Evolutionary conservation across 2,329 filamentous ascomycete genomes (phyloP).

Genomic region (Colletotrichum sp.): DNA sequence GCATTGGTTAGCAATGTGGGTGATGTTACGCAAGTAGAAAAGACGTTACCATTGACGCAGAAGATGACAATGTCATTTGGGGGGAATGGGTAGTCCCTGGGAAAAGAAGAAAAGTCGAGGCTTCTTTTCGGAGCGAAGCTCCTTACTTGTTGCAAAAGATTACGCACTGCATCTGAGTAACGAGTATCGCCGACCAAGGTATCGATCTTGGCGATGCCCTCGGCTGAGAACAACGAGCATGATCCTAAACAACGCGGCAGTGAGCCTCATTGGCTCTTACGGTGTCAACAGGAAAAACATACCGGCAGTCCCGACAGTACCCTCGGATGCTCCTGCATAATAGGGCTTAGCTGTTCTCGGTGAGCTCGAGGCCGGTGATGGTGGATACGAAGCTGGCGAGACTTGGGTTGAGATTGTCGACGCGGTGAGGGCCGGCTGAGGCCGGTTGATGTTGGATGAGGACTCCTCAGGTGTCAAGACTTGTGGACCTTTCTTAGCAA

Average conservation of each 20-base stretch:
- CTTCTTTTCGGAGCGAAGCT: neutral
- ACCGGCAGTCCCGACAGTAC: neutral
- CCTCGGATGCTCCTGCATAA: constrained; percentile 1
- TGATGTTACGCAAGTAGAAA: fast-evolving
- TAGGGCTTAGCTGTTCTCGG: neutral
- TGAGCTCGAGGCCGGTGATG: neutral
- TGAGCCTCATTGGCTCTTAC: neutral
- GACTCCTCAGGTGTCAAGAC: neutral
- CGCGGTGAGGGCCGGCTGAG: neutral
- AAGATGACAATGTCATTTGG: neutral
- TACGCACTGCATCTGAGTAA: neutral
- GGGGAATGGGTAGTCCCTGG: neutral
- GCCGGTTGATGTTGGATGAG: neutral
- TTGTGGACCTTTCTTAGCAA: neutral
- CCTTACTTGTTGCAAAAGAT: neutral
- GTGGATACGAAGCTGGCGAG: neutral
- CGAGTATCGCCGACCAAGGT: neutral
- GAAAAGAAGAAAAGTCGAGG: neutral
- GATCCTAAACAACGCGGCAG: neutral
- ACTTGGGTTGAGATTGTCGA: neutral
- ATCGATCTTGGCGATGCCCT: constrained; percentile 1
- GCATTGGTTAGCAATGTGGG: no score
- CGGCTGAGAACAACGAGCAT: constrained; percentile 23
- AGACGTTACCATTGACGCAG: neutral
- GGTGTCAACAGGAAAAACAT: neutral